Base-by-base conservation (phyloP, 108 stramenopile species). In the Nitzschia putrida region DNA sequence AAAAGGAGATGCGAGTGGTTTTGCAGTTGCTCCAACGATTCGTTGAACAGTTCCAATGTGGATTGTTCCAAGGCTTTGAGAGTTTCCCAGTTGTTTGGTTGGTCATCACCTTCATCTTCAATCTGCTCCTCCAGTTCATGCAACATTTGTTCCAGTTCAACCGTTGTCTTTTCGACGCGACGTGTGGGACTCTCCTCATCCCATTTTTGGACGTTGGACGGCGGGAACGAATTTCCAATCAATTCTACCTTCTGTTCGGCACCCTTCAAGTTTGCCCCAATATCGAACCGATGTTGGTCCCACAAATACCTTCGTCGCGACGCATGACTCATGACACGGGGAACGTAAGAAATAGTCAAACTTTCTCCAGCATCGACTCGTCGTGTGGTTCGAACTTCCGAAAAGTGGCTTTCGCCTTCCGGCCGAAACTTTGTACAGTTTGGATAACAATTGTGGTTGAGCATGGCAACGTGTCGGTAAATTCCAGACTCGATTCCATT, bases 241-340 rank as follows among this genome's bases (percentile, higher is more conserved):
- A 86, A 49, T 40, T 90, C 89, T 83, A 78, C 72, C 49, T 41
- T 39, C 13, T 42, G 64, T 12, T 25, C 39, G 3, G 12, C 61
- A 13, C 41, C 64, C 56, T 69, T 72, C 44, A 68, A 52, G 11
- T 77, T 64, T 7, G 53, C 85, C 11, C 89, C 87, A 76, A 93
- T 90, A 61, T 93, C 92, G 67, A 93, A 93, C 1, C 85, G 76
- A 78, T 90, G 92, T 57, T 93, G 92, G 23, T 93, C 87, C 85
- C 83, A 90, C 10, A 93, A 72, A 67, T 85, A 63, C 25, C 53
- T 53, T 57, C 92, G 74, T 34, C 89, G 49, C 0, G 83, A 79
- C 3, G 92, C 85, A 74, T 90, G 89, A 8, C 83, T 81, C 53
- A 87, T 69, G 51, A 87, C 74, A 13, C 82, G 60, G 29, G 92